Evolutionary conservation across 768 basidiomycete genomes (phyloP).

Genomic region (Lactifluus echinatus): DNA sequence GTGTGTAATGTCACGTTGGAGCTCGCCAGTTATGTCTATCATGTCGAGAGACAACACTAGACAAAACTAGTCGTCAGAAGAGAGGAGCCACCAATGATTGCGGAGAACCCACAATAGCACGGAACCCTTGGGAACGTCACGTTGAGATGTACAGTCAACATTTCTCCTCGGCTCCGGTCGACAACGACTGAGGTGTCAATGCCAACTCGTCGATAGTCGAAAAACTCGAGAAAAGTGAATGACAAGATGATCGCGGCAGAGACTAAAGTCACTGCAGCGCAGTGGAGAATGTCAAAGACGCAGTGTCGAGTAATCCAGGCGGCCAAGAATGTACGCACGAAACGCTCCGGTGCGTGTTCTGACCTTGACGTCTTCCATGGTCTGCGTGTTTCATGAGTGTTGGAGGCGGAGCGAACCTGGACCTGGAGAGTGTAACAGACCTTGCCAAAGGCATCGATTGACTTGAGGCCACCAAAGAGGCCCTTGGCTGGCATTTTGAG

Average conservation of each 20-base stretch:
- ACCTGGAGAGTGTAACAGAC: constrained; percentile 35
- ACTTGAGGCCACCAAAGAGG: constrained; percentile 68
- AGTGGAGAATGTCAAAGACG: constrained; percentile 9
- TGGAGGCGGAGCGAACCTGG: neutral
- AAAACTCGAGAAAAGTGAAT: constrained; percentile 87
- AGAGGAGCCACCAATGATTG: no score
- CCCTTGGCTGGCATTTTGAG: constrained; percentile 66
- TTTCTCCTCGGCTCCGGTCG: constrained; percentile 92
- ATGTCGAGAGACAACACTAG: constrained; percentile 92
- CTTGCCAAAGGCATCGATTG: constrained; percentile 99
- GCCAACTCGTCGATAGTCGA: constrained; percentile 85
- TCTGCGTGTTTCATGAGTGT: constrained; percentile 39
- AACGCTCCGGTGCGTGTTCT: constrained; percentile 92
- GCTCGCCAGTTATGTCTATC: constrained; percentile 97
- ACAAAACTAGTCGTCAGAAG: neutral
- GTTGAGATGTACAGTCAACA: constrained; percentile 84
- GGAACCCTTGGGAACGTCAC: constrained; percentile 95
- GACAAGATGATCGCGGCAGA: constrained; percentile 88
- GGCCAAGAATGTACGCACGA: constrained; percentile 40
- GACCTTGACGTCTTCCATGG: constrained; percentile 98
- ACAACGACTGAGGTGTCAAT: constrained; percentile 91
- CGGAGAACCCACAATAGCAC: constrained; percentile 77
- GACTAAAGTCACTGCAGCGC: constrained; percentile 79
- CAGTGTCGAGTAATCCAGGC: neutral
- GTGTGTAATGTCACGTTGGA: constrained; percentile 84